These are phyloP conservation scores for Kodamaea hsintzibuensis DNA, from an alignment of 805 yeast species.

Conservation along the genomic window DNA sequence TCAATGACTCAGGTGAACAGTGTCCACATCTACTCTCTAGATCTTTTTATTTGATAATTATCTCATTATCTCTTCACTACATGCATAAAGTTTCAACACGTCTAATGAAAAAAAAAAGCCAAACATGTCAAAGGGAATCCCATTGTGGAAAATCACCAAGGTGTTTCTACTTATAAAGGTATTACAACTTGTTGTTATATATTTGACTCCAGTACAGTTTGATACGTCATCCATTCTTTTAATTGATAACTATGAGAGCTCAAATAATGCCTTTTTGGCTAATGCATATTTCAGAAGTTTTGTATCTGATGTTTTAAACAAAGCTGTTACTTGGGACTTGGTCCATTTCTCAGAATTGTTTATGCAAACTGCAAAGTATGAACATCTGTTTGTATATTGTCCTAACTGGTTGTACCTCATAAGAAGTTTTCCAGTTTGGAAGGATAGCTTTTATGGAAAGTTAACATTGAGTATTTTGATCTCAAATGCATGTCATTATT, in stretches of 20 bases:
- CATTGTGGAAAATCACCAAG: constrained; percentile 13
- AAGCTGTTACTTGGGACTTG: constrained; percentile 79
- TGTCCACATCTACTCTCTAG: too few species aligned
- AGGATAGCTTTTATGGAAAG: constrained; percentile 41
- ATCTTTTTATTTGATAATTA: too few species aligned
- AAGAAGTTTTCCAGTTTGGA: constrained; percentile 18
- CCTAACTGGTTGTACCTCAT: constrained; percentile 70
- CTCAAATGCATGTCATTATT: constrained; percentile 53
- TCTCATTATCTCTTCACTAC: too few species aligned
- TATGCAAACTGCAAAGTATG: constrained; percentile 54
- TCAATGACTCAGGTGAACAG: too few species aligned
- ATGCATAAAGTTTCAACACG: neutral
- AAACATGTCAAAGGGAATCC: neutral
- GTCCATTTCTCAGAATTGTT: constrained; percentile 71
- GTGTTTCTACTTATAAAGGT: constrained; percentile 34
- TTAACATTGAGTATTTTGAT: constrained; percentile 49
- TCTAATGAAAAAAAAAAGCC: neutral
- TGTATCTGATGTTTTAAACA: constrained; percentile 39
- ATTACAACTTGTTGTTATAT: constrained; percentile 39
- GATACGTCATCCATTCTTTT: constrained; percentile 49
- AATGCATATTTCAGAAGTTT: neutral
- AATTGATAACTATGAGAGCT: constrained; percentile 20
- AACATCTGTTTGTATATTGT: constrained; percentile 90
- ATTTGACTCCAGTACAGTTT: constrained; percentile 45
- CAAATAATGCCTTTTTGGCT: constrained; percentile 9